phyloP scores from a whole-genome alignment of 306 rosid genomes.

The Glycine soja region DNA sequence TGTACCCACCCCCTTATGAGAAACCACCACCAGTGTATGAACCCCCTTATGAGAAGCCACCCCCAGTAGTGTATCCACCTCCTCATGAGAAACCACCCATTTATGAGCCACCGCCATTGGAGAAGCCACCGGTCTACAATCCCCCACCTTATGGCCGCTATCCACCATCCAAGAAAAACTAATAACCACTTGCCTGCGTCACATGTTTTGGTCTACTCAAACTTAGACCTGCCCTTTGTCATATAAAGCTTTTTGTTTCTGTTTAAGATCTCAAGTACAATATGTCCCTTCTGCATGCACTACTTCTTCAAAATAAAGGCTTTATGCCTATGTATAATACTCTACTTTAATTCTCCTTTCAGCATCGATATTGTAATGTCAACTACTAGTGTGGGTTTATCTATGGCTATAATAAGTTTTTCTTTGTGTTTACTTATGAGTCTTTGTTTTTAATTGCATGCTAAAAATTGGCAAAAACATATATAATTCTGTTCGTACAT shows the following conservation, averaged over 20 bases:
- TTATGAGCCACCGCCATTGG: not conserved
- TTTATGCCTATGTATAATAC: conserved; percentile 19
- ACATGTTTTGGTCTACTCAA: conserved; percentile 29
- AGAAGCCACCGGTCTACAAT: not conserved
- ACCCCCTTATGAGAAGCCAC: conserved; percentile 28
- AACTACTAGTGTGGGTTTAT: not conserved
- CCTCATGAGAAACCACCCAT: not conserved
- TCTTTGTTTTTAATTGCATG: too few relatives aligned
- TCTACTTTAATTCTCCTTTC: conserved; percentile 8
- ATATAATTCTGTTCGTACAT: too few relatives aligned
- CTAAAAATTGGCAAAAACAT: too few relatives aligned
- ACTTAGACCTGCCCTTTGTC: not conserved
- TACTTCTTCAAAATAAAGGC: conserved; percentile 42
- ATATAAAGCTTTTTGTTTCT: not conserved
- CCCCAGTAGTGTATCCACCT: not conserved
- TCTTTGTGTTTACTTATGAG: too few relatives aligned
- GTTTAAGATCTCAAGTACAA: not conserved
- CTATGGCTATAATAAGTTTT: not conserved
- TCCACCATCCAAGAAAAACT: conserved; percentile 28
- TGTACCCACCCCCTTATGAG: not conserved
- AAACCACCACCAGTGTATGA: not conserved
- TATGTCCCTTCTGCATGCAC: not conserved
- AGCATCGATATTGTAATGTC: conserved; percentile 5
- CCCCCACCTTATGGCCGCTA: conserved; percentile 24
- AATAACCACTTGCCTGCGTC: not conserved